Percentiles rank a stretch among this genome's conserved stretches.
These are phyloP conservation scores for Hippophae rhamnoides DNA, from an alignment of 306 rosid genomes.

Conservation along the genomic window DNA sequence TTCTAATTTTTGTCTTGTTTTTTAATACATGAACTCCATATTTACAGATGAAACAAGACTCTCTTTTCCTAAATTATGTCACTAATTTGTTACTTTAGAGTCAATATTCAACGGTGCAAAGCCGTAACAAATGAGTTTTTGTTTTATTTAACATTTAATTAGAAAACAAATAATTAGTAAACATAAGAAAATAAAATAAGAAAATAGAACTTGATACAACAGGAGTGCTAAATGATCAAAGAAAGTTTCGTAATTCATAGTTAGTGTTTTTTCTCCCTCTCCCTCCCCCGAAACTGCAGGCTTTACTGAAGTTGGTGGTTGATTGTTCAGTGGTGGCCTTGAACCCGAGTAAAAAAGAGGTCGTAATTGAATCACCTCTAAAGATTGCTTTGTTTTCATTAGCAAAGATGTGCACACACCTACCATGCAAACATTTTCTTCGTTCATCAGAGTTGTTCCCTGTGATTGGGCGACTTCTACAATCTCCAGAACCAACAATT, in stretches of 20 bases:
- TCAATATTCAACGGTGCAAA: too few relatives aligned
- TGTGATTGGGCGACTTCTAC: slow-evolving; percentile 58
- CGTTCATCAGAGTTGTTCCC: slow-evolving; percentile 71
- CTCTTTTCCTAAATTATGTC: too few relatives aligned
- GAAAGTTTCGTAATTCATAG: background rate
- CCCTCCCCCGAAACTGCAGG: slow-evolving; percentile 30
- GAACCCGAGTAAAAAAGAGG: slow-evolving; percentile 57
- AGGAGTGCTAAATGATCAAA: too few relatives aligned
- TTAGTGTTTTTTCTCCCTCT: background rate
- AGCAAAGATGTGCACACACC: slow-evolving; percentile 88
- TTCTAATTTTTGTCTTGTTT: too few relatives aligned
- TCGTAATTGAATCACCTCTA: slow-evolving; percentile 72
- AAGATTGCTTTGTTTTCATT: slow-evolving; percentile 84
- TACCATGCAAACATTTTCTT: slow-evolving; percentile 65
- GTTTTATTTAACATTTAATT: too few relatives aligned
- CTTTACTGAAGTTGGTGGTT: slow-evolving; percentile 67
- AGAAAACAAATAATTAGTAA: too few relatives aligned
- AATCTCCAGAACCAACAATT: slow-evolving; percentile 72
- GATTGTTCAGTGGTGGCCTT: slow-evolving; percentile 60
- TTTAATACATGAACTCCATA: too few relatives aligned
- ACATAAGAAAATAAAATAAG: too few relatives aligned
- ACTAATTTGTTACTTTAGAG: too few relatives aligned
- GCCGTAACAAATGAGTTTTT: too few relatives aligned
- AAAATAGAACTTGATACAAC: too few relatives aligned
- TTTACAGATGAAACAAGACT: too few relatives aligned